Conservation (phyloP, 768 basidiomycete species). For the Mycena pura region DNA sequence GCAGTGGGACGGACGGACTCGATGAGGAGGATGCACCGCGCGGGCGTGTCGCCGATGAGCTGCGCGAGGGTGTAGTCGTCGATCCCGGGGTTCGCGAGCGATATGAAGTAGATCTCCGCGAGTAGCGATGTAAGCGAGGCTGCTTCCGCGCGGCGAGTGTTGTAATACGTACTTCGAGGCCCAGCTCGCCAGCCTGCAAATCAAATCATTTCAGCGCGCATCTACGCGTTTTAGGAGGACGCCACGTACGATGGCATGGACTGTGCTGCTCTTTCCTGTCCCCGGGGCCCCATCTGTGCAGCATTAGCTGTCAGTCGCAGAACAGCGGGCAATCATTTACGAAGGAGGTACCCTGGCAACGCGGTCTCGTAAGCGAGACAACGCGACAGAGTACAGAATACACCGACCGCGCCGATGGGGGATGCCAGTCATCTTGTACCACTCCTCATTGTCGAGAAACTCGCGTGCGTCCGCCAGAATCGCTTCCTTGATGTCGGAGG, state of each 20-base stretch:
- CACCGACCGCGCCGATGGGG: no score
- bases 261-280: neutral
- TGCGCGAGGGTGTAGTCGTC: neutral
- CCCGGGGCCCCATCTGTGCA: conserved; percentile 3
- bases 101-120: neutral
- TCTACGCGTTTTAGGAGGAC: neutral
- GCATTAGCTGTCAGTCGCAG: neutral
- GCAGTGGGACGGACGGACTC: neutral
- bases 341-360: neutral
- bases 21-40: conserved; percentile 1
- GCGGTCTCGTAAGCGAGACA: neutral
- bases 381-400: conserved; percentile 16
- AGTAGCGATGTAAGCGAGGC: neutral
- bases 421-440: conserved; percentile 6
- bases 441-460: conserved; percentile 13
- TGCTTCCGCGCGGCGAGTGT: neutral
- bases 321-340: neutral
- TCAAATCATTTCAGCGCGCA: neutral
- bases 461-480: conserved; percentile 13
- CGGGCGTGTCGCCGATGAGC: neutral
- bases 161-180: neutral
- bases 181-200: conserved; percentile 3
- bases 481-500: conserved; percentile 1
- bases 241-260: neutral
- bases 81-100: neutral